Conservation (phyloP, 225 moss, liverwort and hornwort genomes). For the Marchantia paleacea region DNA sequence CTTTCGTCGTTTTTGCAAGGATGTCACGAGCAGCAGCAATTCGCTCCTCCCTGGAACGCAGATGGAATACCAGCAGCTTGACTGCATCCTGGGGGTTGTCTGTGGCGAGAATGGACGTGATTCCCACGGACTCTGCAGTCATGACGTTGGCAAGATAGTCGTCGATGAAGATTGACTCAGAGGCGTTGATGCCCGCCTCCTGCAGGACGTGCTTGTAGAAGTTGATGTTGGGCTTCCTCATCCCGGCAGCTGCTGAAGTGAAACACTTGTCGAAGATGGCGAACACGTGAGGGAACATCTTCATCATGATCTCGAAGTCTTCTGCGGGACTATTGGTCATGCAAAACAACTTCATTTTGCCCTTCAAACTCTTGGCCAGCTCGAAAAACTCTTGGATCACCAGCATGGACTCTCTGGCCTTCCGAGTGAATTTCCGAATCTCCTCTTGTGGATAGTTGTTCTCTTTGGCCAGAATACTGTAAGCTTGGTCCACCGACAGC, state of each 20-base stretch:
- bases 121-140: conserved; percentile 28
- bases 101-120: conserved; percentile 15
- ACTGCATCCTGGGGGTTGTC: background rate
- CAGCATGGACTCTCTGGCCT: conserved; percentile 13
- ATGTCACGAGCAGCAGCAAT: conserved; percentile 10
- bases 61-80: conserved; percentile 17
- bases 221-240: conserved; percentile 20
- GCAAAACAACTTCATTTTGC: conserved; percentile 11
- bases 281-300: background rate
- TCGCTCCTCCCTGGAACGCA: conserved; percentile 26
- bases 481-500: conserved; percentile 7
- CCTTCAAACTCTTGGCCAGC: background rate
- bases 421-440: conserved; percentile 2
- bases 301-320: background rate
- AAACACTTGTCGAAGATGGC: background rate
- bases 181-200: conserved; percentile 19
- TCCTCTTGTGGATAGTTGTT: background rate
- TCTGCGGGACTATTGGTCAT: conserved; percentile 26
- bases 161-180: conserved; percentile 32
- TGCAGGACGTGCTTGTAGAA: conserved; percentile 8
- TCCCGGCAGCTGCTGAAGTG: conserved; percentile 13
- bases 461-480: background rate
- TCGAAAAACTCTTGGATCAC: conserved; percentile 6
- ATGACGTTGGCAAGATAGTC: conserved; percentile 20
- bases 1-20: background rate